These are phyloP conservation scores for Neofusicoccum parvum DNA, from an alignment of 2,329 filamentous ascomycete species.

Conservation along the genomic window DNA sequence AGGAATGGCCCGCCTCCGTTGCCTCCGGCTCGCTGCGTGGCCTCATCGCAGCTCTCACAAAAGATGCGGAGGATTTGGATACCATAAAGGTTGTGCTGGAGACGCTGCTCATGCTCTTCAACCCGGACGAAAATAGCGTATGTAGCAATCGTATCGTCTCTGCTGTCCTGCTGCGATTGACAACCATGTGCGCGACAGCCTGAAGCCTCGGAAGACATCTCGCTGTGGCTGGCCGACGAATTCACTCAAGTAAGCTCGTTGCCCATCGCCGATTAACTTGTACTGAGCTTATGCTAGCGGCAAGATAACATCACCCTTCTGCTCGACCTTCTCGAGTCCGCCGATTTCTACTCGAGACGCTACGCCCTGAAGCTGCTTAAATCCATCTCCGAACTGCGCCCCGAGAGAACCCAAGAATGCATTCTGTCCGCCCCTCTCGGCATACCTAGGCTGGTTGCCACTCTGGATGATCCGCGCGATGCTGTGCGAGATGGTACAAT, in stretches of 20 bases:
- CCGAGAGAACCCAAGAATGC: slow-evolving; percentile 92
- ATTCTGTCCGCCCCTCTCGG: slow-evolving; percentile 87
- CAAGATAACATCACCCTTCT: slow-evolving; percentile 95
- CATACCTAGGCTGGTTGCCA: slow-evolving; percentile 80
- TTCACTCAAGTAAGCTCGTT: slow-evolving; percentile 75
- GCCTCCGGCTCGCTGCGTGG: slow-evolving; percentile 89
- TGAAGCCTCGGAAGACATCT: slow-evolving; percentile 94
- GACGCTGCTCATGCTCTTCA: slow-evolving; percentile 92
- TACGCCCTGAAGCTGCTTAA: slow-evolving; percentile 89
- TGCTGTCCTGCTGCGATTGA: neutral
- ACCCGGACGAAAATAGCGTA: slow-evolving; percentile 64
- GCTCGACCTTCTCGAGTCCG: slow-evolving; percentile 82
- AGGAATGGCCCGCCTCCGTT: slow-evolving; percentile 93
- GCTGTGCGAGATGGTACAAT: slow-evolving; percentile 74
- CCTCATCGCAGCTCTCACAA: slow-evolving; percentile 80
- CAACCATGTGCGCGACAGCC: slow-evolving; percentile 56
- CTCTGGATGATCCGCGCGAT: slow-evolving; percentile 83
- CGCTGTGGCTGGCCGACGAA: slow-evolving; percentile 93
- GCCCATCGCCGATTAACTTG: slow-evolving; percentile 26
- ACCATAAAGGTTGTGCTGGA: slow-evolving; percentile 94
- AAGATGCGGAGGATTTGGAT: slow-evolving; percentile 92
- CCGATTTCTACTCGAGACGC: slow-evolving; percentile 86
- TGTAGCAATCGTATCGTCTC: slow-evolving; percentile 31
- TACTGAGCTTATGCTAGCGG: slow-evolving; percentile 63
- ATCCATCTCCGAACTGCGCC: slow-evolving; percentile 80